Conservation (phyloP, 1,139 yeast species). For the Suhomyces ambrosiae region DNA sequence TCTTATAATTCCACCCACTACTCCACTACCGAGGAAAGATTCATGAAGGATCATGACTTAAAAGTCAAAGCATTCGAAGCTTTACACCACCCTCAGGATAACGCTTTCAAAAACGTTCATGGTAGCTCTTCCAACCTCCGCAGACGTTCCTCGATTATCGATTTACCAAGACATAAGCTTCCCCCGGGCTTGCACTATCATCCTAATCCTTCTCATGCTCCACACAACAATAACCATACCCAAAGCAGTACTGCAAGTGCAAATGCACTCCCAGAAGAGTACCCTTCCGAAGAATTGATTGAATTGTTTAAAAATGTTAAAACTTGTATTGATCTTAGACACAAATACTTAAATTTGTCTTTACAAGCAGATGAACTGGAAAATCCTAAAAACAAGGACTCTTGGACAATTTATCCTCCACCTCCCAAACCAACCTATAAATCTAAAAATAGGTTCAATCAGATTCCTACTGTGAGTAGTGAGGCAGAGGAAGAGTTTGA, state of each 20-base stretch:
- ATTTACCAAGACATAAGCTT: slow-evolving; percentile 34
- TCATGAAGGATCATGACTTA: slow-evolving; percentile 69
- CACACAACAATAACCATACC: slow-evolving; percentile 17
- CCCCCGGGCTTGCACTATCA: slow-evolving; percentile 20
- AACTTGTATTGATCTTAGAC: slow-evolving; percentile 72
- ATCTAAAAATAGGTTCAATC: slow-evolving; percentile 59
- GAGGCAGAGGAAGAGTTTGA: slow-evolving; percentile 56
- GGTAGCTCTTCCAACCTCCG: slow-evolving; percentile 24
- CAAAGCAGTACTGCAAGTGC: slow-evolving; percentile 23
- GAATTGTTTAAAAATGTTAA: slow-evolving; percentile 72
- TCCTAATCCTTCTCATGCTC: slow-evolving; percentile 24
- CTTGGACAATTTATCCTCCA: slow-evolving; percentile 86
- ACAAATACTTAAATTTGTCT: slow-evolving; percentile 71
- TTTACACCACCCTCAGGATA: slow-evolving; percentile 31
- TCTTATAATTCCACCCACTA: slow-evolving; percentile 54
- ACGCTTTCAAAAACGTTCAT: neutral
- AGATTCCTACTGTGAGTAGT: slow-evolving; percentile 38
- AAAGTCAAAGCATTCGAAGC: slow-evolving; percentile 67
- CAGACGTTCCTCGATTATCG: slow-evolving; percentile 58
- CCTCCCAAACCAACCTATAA: slow-evolving; percentile 95
- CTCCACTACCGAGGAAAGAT: slow-evolving; percentile 68
- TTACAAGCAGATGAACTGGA: slow-evolving; percentile 64
- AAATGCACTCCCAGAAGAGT: slow-evolving; percentile 66
- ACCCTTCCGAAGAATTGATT: slow-evolving; percentile 69
- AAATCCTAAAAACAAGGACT: slow-evolving; percentile 76